Evolutionary conservation across 192 early-diverging fungal species (phyloP), one percentile per base, ranked within the genome.

Genomic region (Gryganskiella cystojenkinii): DNA sequence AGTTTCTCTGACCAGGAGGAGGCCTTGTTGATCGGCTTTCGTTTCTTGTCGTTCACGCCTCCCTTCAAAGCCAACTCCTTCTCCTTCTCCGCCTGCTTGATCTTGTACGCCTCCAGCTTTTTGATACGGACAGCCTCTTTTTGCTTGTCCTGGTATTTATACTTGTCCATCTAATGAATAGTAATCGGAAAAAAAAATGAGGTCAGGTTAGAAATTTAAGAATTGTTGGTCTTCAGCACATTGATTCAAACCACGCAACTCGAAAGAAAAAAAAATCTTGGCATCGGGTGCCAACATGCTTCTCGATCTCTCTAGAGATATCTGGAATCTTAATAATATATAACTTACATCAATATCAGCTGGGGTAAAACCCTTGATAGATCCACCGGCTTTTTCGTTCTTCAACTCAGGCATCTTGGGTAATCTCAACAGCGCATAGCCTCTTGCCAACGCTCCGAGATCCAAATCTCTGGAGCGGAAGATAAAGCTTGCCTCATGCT

Each of bases 371-470:
- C 74, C 81, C 22, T 79, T 61, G 42, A 78, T 85, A 3, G 89
- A 78, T 46, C 73, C 74, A 9, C 55, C 76, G 11, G 74, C 40
- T 19, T 87, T 81, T 47, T 71, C 80, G 40, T 82, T 84, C 70
- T 87, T 89, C 47, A 99, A 75, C 82, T 98, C 98, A 3, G 96
- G 95, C 95, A 99, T 96, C 62, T 92, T 96, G 17, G 98, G 98
- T 42, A 99, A 54, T 56, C 76, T 85, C 67, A 96, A 71, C 2
- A 99, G 79, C 0, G 89, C 97, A 82, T 92, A 98, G 2, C 91
- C 89, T 54, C 84, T 86, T 14, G 93, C 95, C n/a, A 93, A 81
- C 30, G 85, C 82, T 28, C 84, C 88, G 13, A 97, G 65, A 71
- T 98, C 94, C 56, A 98, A 75, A 64, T 95, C 89, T 60, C 94